Percentiles rank a stretch among this genome's conserved stretches.
Conservation (phyloP, 2,329 filamentous ascomycete species). For the Dothideomycetes sp. region DNA sequence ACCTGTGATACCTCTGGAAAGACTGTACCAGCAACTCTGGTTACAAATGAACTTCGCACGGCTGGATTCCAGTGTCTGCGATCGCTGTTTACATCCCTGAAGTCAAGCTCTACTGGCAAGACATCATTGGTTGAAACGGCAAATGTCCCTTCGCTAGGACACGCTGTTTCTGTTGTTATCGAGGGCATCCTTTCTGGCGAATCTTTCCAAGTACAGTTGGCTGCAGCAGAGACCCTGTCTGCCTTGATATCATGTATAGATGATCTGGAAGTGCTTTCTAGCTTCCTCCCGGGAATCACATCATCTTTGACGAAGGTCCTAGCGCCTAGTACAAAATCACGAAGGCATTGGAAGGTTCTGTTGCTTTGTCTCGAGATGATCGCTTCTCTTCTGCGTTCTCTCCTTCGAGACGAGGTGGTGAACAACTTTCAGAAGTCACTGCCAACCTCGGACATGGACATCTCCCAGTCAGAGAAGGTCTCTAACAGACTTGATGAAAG, state of each 20-base stretch:
- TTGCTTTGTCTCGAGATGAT: constrained; percentile 23
- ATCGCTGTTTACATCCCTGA: constrained; percentile 54
- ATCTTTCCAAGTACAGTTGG: constrained; percentile 59
- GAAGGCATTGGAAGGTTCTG: constrained; percentile 55
- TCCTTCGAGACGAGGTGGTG: constrained; percentile 11
- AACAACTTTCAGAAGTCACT: not conserved
- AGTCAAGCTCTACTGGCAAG: constrained; percentile 39
- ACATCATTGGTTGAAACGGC: constrained; percentile 45
- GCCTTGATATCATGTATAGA: constrained; percentile 55
- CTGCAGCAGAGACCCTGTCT: constrained; percentile 57
- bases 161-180: constrained; percentile 70
- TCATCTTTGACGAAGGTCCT: constrained; percentile 71
- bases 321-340: constrained; percentile 55
- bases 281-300: constrained; percentile 78
- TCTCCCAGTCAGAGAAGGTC: too few relatives aligned
- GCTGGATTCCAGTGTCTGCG: constrained; percentile 63
- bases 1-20: constrained; percentile 65
- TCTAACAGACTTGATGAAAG: constrained; percentile 12
- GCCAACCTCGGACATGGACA: too few relatives aligned
- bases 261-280: constrained; percentile 67
- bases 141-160: constrained; percentile 69
- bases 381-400: constrained; percentile 15
- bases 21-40: constrained; percentile 39
- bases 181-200: constrained; percentile 59
- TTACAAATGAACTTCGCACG: constrained; percentile 65